Evolutionary conservation across 2,329 filamentous ascomycete species (phyloP).

Genomic region (Scytalidium sp.): DNA sequence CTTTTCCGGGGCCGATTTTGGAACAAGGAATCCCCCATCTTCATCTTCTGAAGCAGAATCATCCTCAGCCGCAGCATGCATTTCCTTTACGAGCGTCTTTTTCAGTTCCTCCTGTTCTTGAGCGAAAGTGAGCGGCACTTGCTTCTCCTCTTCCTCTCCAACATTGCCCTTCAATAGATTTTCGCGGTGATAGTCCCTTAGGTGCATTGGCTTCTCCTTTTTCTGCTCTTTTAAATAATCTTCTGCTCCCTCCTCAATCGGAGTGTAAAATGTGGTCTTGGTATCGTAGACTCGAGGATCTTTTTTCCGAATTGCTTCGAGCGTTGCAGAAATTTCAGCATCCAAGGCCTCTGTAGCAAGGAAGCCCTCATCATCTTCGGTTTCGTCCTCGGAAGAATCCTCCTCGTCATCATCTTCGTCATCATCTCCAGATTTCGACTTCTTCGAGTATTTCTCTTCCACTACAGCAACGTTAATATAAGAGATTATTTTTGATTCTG

Average conservation of each 20-base stretch:
- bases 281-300: slow-evolving; percentile 89
- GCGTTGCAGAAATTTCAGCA: slow-evolving; percentile 79
- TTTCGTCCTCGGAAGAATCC: slow-evolving; percentile 71
- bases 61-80: slow-evolving; percentile 60
- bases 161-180: slow-evolving; percentile 74
- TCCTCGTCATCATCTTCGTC: slow-evolving; percentile 48
- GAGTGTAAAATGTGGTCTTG: slow-evolving; percentile 72
- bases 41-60: slow-evolving; percentile 46
- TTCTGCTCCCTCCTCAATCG: slow-evolving; percentile 51
- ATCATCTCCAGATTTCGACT: slow-evolving; percentile 38
- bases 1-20: slow-evolving; percentile 51
- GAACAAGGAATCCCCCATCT: slow-evolving; percentile 66
- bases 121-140: slow-evolving; percentile 66
- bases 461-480: slow-evolving; percentile 49
- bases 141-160: slow-evolving; percentile 55
- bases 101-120: slow-evolving; percentile 88
- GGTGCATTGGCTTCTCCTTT: slow-evolving; percentile 79
- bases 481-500: neutral
- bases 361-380: slow-evolving; percentile 87
- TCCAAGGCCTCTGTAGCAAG: slow-evolving; percentile 84
- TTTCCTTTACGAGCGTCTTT: slow-evolving; percentile 72
- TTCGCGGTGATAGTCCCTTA: slow-evolving; percentile 89
- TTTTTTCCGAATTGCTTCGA: slow-evolving; percentile 84
- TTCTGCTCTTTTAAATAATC: slow-evolving; percentile 41
- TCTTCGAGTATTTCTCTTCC: slow-evolving; percentile 74